Conservation (phyloP, 78 protist genomes). For the Planoprotostelium fungivorum region DNA sequence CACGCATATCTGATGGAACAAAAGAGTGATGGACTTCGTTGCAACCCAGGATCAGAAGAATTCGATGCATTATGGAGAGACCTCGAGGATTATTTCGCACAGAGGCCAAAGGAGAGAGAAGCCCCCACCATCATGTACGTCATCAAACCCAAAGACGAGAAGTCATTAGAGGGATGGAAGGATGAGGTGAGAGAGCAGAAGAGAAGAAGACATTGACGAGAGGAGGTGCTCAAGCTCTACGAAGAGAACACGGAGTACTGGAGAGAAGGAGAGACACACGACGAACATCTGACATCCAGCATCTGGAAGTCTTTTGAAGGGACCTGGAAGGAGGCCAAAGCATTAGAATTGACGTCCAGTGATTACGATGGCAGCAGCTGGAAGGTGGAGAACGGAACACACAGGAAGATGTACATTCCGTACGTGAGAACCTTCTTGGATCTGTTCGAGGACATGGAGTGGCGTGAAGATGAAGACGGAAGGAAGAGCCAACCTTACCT, state of each 20-base stretch:
- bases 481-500: not conserved
- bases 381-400: no score
- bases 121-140: not conserved
- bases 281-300: not conserved
- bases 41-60: no score
- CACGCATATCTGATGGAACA: no score
- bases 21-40: no score
- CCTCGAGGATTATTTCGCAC: not conserved
- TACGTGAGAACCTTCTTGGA: not conserved
- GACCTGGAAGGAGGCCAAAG: not conserved
- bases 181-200: no score
- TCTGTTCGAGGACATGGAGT: not conserved
- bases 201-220: no score
- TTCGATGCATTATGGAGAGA: not conserved
- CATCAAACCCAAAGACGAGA: not conserved
- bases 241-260: not conserved
- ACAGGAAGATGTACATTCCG: not conserved
- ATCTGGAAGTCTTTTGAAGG: not conserved
- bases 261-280: not conserved
- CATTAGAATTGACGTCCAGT: not conserved
- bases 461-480: not conserved
- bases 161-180: no score
- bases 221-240: not conserved
- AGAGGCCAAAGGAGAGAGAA: not conserved
- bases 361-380: not conserved